Evolutionary conservation across 805 yeast genomes (phyloP), one percentile per base, ranked within the genome.

Genomic region (Yarrowia hollandica): DNA sequence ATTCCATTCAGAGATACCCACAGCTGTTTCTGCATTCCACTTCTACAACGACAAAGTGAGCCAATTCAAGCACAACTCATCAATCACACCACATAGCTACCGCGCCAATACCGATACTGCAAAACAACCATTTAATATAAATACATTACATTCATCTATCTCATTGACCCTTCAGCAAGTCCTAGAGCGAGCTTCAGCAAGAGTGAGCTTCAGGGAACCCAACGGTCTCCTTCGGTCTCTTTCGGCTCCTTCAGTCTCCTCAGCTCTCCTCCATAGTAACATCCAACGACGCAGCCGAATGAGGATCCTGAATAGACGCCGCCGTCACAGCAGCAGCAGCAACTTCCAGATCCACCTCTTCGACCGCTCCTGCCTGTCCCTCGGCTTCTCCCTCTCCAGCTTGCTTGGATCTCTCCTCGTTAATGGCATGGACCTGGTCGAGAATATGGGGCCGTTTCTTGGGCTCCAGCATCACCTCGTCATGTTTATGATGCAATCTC

Each of bases 401-500:
- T 23, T 31, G 26, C 54, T 48, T 48, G 39, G 26, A 25, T 9
- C 38, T 14, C 39, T 48, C 55, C 11, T 19, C 28, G n/a, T 48
- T 48, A 12, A 48, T 48, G 16, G 25, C 18, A 5, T 33, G 55
- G 8, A 48, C 22, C 31, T 33, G 31, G 7, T 48, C 55, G 10
- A 48, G 55, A 48, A 48, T 48, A 15, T 48, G 55, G 6, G 55
- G 22, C n/a, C 55, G 39, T 22, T 48, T 48, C 28, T 48, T 33
- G 23, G 55, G 60, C 44, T 52, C 44, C 12, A 26, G 3, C 31
- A 25, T 28, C n/a, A 19, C 58, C 15, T 52, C 58, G 3, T 60
- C 60, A 3, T 60, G 31, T 26, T 41, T 44, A 21, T 56, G 54
- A 21, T 42, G 31, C 31, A 60, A 46, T 30, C 55, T 14, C 33